Percentiles rank a stretch among this genome's conserved stretches.
Conservation (phyloP, 192 early-diverging fungal species). For the Entomortierella parvispora region DNA sequence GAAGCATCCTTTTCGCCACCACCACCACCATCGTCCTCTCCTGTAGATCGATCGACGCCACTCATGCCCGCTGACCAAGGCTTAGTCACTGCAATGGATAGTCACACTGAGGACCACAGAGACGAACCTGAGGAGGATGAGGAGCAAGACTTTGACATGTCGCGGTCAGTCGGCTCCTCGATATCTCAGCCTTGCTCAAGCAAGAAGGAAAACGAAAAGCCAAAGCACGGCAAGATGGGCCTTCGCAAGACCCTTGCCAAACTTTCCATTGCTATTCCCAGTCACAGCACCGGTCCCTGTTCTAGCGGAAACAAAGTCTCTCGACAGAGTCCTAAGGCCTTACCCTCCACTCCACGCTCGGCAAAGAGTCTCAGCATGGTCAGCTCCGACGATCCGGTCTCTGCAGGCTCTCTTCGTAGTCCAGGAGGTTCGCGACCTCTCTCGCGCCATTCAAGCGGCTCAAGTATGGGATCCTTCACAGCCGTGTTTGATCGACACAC, state of each 20-base stretch:
- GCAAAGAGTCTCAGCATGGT: conserved; percentile 12
- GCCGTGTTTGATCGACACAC: conserved; percentile 7
- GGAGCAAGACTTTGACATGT: conserved; percentile 34
- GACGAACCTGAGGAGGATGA: background rate
- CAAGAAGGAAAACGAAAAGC: conserved; percentile 23
- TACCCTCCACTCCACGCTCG: conserved; percentile 23
- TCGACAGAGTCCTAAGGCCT: conserved; percentile 7
- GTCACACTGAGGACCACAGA: background rate
- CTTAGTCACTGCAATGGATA: too few species aligned
- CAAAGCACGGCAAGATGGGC: conserved; percentile 28
- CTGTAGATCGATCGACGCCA: conserved; percentile 18
- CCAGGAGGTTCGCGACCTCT: background rate
- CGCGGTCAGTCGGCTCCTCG: conserved; percentile 2
- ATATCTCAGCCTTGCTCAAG: background rate
- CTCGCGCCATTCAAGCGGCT: conserved; percentile 32
- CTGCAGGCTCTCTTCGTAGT: conserved; percentile 18
- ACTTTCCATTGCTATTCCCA: conserved; percentile 41
- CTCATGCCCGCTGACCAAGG: conserved; percentile 15
- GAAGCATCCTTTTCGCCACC: background rate
- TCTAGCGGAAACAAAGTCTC: background rate
- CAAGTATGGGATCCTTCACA: conserved; percentile 33
- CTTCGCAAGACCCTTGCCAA: conserved; percentile 37
- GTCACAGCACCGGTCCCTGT: background rate
- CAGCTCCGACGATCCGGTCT: conserved; percentile 18
- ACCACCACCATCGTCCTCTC: background rate